Conservation (phyloP, 2,329 filamentous ascomycete species). For the Beauveria rudraprayagi region DNA sequence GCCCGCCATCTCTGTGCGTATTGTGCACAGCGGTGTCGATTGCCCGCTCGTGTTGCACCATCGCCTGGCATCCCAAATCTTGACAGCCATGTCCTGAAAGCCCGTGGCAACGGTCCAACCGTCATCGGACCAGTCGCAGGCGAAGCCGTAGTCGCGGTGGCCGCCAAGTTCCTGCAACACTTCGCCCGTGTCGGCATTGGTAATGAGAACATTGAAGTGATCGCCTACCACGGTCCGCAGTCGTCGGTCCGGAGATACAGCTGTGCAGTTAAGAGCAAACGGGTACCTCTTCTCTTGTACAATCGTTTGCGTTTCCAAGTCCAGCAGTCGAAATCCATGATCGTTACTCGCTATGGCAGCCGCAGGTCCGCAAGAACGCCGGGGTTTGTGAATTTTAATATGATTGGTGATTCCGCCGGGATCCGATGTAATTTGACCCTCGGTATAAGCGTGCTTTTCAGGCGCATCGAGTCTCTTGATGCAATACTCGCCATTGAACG, state of each 20-base stretch:
- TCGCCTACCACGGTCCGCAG: constrained; percentile 69
- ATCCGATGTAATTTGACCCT: constrained; percentile 41
- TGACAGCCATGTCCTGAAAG: constrained; percentile 64
- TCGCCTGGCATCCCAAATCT: constrained; percentile 68
- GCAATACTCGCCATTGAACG: constrained; percentile 49
- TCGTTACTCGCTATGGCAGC: constrained; percentile 60
- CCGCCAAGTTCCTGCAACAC: constrained; percentile 50
- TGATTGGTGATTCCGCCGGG: constrained; percentile 57
- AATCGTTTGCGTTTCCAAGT: constrained; percentile 51
- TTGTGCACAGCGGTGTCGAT: constrained; percentile 40
- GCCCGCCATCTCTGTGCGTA: constrained; percentile 60
- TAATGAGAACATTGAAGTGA: constrained; percentile 54
- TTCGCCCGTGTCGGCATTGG: constrained; percentile 58
- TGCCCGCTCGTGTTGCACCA: constrained; percentile 49
- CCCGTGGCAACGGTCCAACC: constrained; percentile 70
- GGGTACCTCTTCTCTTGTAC: constrained; percentile 44
- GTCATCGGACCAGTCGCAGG: constrained; percentile 73
- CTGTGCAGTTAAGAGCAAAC: constrained; percentile 63
- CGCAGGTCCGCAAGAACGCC: constrained; percentile 42
- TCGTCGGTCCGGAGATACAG: constrained; percentile 62
- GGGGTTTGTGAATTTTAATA: constrained; percentile 47
- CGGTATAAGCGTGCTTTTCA: constrained; percentile 25
- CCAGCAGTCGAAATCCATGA: constrained; percentile 47
- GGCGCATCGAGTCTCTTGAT: constrained; percentile 38
- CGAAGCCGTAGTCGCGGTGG: constrained; percentile 65